Conservation (phyloP, 2,329 filamentous ascomycete genomes). For the Verticillium isaacii region DNA sequence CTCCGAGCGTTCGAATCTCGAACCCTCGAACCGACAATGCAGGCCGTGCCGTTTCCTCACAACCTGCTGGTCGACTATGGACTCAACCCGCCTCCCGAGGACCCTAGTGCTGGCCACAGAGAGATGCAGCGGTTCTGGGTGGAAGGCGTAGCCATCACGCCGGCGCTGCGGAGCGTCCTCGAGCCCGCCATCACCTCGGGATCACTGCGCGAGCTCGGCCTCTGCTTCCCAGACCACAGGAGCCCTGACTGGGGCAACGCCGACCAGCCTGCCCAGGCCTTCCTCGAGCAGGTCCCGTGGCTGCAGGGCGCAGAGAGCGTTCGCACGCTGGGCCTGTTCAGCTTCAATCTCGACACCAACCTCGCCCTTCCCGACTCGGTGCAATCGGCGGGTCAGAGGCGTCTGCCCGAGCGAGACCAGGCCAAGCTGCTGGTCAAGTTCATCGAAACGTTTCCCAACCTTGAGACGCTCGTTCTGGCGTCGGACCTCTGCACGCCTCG, state of each 20-base stretch:
- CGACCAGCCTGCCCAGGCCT: conserved; percentile 16
- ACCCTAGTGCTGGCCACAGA: conserved; percentile 2
- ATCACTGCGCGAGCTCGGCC: background rate
- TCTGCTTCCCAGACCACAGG: conserved; percentile 1
- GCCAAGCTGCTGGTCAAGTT: conserved; percentile 10
- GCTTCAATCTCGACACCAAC: conserved; percentile 25
- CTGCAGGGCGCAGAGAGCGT: conserved; percentile 27
- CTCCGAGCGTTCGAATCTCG: conserved; percentile 19
- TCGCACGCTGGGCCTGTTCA: conserved; percentile 25
- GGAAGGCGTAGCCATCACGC: background rate
- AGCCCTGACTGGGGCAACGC: background rate
- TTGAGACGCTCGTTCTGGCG: conserved; percentile 12
- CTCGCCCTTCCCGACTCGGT: background rate
- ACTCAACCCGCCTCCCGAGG: conserved; percentile 2
- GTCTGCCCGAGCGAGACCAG: background rate
- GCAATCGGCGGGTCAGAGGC: background rate
- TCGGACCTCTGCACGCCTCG: conserved; percentile 3
- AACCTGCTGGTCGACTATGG: conserved; percentile 13
- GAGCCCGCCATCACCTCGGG: background rate
- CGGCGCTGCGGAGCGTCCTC: background rate
- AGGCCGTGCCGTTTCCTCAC: conserved; percentile 18
- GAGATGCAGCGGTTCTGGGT: conserved; percentile 11
- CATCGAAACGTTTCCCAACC: conserved; percentile 12
- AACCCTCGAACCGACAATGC: conserved; percentile 24
- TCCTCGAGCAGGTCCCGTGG: conserved; percentile 26